These are phyloP conservation scores for Blastocystis hominis DNA, from an alignment of 352 stramenopile genomes.

Conservation along the genomic window DNA sequence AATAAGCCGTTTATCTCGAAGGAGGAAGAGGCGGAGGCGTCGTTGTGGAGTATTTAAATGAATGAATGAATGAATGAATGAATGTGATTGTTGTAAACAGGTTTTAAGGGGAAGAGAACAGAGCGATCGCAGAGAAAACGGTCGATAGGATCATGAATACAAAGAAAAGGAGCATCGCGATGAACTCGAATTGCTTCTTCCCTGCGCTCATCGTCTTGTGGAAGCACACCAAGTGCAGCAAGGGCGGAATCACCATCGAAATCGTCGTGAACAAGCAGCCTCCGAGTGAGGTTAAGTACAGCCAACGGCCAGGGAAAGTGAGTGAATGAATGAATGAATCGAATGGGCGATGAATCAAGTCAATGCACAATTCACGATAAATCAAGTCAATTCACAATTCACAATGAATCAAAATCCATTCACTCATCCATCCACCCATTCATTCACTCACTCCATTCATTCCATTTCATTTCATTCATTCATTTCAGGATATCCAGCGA, in stretches of 20 bases:
- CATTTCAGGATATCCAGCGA: slow-evolving; percentile 43
- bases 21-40: slow-evolving; percentile 69
- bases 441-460: no score
- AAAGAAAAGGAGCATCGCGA: not conserved
- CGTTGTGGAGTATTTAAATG: slow-evolving; percentile 58
- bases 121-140: slow-evolving; percentile 8
- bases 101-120: not conserved
- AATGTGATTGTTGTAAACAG: slow-evolving; percentile 9
- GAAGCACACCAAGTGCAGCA: not conserved
- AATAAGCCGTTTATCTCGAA: slow-evolving; percentile 78
- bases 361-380: no score
- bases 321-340: not conserved
- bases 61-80: no score
- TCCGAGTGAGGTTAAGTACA: not conserved
- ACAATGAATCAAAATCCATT: no score
- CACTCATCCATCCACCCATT: no score
- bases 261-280: slow-evolving; percentile 22
- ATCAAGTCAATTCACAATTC: no score
- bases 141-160: slow-evolving; percentile 43
- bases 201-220: not conserved
- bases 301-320: no score
- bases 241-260: slow-evolving; percentile 6
- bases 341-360: no score
- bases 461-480: not conserved
- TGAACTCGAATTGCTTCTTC: not conserved